These are phyloP conservation scores for Xylariaceae sp. DNA, from an alignment of 2,329 filamentous ascomycete species.

Conservation along the genomic window DNA sequence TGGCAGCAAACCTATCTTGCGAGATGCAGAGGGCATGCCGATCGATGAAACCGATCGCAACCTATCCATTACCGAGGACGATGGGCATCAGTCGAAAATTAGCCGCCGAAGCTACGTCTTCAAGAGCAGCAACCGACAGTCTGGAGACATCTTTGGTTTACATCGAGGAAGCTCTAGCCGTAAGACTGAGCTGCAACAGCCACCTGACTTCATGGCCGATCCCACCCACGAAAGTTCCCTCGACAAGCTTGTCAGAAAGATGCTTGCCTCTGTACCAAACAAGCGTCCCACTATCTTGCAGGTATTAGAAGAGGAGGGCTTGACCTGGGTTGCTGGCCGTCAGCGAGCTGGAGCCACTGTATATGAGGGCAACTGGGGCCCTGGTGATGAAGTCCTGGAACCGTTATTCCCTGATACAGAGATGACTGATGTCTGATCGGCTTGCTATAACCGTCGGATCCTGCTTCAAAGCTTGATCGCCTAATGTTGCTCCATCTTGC, in stretches of 20 bases:
- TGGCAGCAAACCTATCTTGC: conserved; percentile 64
- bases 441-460: conserved; percentile 14
- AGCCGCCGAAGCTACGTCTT: conserved; percentile 24
- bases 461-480: conserved; percentile 18
- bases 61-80: conserved; percentile 31
- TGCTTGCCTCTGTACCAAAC: conserved; percentile 74
- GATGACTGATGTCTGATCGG: conserved; percentile 54
- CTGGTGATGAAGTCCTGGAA: conserved; percentile 50
- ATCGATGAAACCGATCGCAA: conserved; percentile 42
- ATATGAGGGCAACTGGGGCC: conserved; percentile 94
- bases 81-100: conserved; percentile 17
- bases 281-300: conserved; percentile 72
- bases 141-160: conserved; percentile 43
- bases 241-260: conserved; percentile 79
- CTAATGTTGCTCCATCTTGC: conserved; percentile 29
- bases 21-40: conserved; percentile 71
- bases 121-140: conserved; percentile 25
- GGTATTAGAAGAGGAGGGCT: conserved; percentile 67
- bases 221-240: conserved; percentile 68
- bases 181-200: conserved; percentile 52
- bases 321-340: conserved; percentile 74
- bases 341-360: conserved; percentile 87
- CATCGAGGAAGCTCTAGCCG: conserved; percentile 45
- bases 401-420: conserved; percentile 47
- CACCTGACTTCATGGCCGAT: conserved; percentile 88